Evolutionary conservation across 805 yeast species (phyloP), one percentile per base, ranked within the genome.

Genomic region (Ogataea degrootiae): DNA sequence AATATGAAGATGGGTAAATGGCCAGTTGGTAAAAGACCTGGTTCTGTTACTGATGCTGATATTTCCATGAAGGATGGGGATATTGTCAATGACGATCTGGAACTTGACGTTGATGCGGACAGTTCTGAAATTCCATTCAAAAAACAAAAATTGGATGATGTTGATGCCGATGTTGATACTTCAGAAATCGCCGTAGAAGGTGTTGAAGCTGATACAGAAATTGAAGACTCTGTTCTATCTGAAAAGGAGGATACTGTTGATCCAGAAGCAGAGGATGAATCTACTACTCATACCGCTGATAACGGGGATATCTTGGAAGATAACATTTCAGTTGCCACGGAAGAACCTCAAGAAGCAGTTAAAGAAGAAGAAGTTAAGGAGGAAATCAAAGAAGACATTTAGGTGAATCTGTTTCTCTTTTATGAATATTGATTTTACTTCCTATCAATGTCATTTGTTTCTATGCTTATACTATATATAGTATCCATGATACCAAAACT

Each of bases 1-100:
- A 62, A 57, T 29, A 42, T 49, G 31, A 62, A 63, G 38, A 62
- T 58, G 43, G 50, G 53, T 26, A 49, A 51, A 41, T 37, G 31
- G 31, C 29, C 43, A 31, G 45, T 19, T 17, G 44, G 43, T 15
- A 36, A 41, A 19, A 26, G 19, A 22, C 34, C 39, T 37, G 37
- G 48, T 34, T 22, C 41, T 29, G 15, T 22, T 16, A 37, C 29
- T 15, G 43, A 21, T 15, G 42, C 17, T 31, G 45, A 37, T 17
- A 29, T 31, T 37, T 38, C 35, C 41, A 38, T 43, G 6, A 39
- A 19, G 5, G 45, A 42, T 34, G 44, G 42, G 15, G 47, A 43
- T 35, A 45, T 34, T 15, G 34, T 16, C 38, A 45, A 38, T 39
- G 50, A 11, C 16, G 53, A 49, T 29, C 34, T 35, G 12, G 44